Base-by-base conservation (phyloP, 2,329 filamentous ascomycete species). In the Amauroascus verrucosus region DNA sequence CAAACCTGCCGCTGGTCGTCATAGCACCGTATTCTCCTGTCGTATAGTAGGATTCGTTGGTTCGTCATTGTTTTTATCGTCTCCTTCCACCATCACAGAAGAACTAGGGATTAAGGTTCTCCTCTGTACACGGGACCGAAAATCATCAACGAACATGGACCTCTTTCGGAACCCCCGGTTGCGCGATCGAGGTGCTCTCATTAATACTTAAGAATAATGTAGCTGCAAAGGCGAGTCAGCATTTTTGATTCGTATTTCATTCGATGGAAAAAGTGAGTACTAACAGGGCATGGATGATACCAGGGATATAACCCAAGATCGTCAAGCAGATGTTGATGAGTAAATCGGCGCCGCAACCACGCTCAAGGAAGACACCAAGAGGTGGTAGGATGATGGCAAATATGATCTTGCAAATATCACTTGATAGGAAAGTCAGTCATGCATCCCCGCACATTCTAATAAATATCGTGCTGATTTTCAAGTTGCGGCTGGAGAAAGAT, bases 311-410 rank as follows among this genome's bases (percentile, higher is more conserved):
- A 71, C 80, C 82, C 62, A 88, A 76, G 63, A 88, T 81, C 63
- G 88, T 94, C 73, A 94, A 76, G 66, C 89, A 79, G 72, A 95
- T 87, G 83, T 94, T 95, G 81, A 95, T 94, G 72, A 91, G 77
- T 66, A 95, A 77, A 69, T 95, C 87, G 61, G 84, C 82, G 68
- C 84, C 84, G 75, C 89, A 95, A 65, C 89, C 89, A 63, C 85
- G 83, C 84, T 95, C 89, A 62, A 95, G 86, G 80, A 95, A 93
- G 70, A 95, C 89, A 76, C 89, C 89, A 53, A 95, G 75, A 68
- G 89, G 89, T 54, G 89, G 89, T 60, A 95, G 82, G 75, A 95
- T 76, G 77, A 95, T 77, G 77, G 89, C 89, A 75, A 95, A 79
- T 74, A 95, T 80, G 77, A 86, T 85, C 76, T 86, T 86, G 81